Conservation (phyloP, 2,329 filamentous ascomycete species). For the Talaromyces sp. region DNA sequence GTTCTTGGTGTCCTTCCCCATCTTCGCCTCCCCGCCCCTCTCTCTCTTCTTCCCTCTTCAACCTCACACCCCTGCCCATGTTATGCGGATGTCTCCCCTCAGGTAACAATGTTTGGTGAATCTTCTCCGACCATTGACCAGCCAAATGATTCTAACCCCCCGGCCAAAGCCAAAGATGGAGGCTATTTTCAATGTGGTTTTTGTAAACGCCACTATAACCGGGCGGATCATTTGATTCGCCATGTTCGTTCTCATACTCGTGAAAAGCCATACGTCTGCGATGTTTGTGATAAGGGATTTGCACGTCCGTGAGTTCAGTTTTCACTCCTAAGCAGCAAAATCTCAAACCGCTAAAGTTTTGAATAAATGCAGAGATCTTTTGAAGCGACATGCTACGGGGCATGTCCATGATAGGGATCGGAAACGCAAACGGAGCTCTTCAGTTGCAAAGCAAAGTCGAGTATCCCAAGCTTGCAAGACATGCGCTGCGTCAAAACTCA, state of each 20-base stretch:
- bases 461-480: slow-evolving; percentile 56
- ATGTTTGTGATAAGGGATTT: slow-evolving; percentile 37
- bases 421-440: slow-evolving; percentile 28
- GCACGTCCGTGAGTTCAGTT: slow-evolving; percentile 32
- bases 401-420: slow-evolving; percentile 39
- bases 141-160: slow-evolving; percentile 5
- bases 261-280: slow-evolving; percentile 38
- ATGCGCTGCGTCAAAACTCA: slow-evolving; percentile 55
- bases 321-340: not conserved
- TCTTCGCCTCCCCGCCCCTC: not conserved
- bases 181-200: slow-evolving; percentile 54
- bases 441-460: slow-evolving; percentile 32
- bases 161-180: slow-evolving; percentile 18
- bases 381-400: slow-evolving; percentile 53
- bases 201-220: slow-evolving; percentile 56
- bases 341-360: not conserved
- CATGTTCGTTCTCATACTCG: slow-evolving; percentile 53
- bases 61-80: not conserved
- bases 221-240: slow-evolving; percentile 56
- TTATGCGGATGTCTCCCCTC: not conserved
- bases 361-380: slow-evolving; percentile 41
- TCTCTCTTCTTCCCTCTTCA: not conserved
- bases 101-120: not conserved
- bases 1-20: not conserved
- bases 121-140: not conserved